A percentile compares a stretch with the other conserved stretches of the same genome.
phyloP scores from a whole-genome alignment of 371 early-diverging fungal species.

The Mortierella sp. region DNA sequence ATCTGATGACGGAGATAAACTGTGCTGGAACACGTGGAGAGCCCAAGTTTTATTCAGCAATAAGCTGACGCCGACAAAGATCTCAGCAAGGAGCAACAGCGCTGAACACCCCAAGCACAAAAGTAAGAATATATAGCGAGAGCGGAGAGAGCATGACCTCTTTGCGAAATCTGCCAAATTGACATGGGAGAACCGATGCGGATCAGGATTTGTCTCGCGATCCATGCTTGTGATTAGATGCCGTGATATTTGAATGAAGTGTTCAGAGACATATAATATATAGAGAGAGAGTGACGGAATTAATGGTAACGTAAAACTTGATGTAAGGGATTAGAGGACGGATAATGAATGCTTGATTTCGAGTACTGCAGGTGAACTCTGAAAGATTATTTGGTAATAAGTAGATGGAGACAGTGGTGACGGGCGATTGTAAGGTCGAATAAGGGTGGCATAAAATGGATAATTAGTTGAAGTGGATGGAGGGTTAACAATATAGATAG shows the following conservation, averaged over 20 bases:
- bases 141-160: constrained; percentile 21
- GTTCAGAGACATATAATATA: not conserved
- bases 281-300: not conserved
- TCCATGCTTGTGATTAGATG: constrained; percentile 15
- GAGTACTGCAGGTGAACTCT: constrained; percentile 1
- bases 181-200: constrained; percentile 31
- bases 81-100: constrained; percentile 21
- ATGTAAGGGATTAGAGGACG: constrained; percentile 1
- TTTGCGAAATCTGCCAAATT: constrained; percentile 21
- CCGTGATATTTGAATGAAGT: not conserved
- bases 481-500: not conserved
- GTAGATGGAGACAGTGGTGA: not conserved
- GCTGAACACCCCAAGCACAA: constrained; percentile 13
- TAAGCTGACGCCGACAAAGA: constrained; percentile 23
- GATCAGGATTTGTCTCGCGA: constrained; percentile 15
- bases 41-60: constrained; percentile 30
- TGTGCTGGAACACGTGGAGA: constrained; percentile 10
- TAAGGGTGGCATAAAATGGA: not conserved
- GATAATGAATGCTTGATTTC: not conserved
- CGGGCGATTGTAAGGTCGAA: not conserved
- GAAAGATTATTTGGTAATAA: not conserved
- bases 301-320: not conserved
- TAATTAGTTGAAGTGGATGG: not conserved
- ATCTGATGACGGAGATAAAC: not conserved
- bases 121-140: constrained; percentile 22